phyloP scores from a whole-genome alignment of 345 rosid species.

The Alliaria petiolata region DNA sequence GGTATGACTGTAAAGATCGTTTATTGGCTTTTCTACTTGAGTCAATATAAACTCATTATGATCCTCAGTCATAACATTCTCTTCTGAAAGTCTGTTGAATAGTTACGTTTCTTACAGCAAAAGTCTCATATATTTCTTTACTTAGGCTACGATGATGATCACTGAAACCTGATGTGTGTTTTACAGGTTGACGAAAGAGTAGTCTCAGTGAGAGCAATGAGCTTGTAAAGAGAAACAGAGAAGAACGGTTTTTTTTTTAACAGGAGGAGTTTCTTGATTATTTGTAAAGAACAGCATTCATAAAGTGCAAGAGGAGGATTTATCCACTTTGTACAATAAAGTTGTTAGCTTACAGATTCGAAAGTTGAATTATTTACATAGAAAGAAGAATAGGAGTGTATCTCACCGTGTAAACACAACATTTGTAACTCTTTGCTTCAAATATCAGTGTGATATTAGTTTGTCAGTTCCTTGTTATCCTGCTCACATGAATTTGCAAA shows the following conservation, averaged over 20 bases:
- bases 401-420: constrained; percentile 18
- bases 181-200: constrained; percentile 58
- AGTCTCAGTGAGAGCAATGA: constrained; percentile 57
- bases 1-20: constrained; percentile 39
- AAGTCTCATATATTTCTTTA: too few relatives aligned
- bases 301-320: constrained; percentile 14
- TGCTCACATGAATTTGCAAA: too few relatives aligned
- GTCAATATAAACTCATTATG: too few relatives aligned
- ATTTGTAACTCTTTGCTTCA: constrained; percentile 29
- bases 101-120: not conserved
- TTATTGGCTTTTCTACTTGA: not conserved
- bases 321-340: constrained; percentile 22
- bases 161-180: constrained; percentile 12
- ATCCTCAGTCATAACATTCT: not conserved
- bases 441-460: too few relatives aligned
- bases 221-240: constrained; percentile 47
- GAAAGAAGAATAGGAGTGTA: constrained; percentile 25
- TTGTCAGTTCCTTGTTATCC: too few relatives aligned
- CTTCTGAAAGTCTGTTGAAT: not conserved
- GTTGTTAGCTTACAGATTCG: constrained; percentile 16
- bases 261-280: constrained; percentile 22
- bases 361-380: constrained; percentile 22
- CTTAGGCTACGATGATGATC: too few relatives aligned
- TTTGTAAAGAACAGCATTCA: constrained; percentile 35
- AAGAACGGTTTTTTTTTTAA: not conserved